Evolutionary conservation across 2,329 filamentous ascomycete species (phyloP), one percentile per base, ranked within the genome.

Genomic region (Fusarium chlamydosporum): DNA sequence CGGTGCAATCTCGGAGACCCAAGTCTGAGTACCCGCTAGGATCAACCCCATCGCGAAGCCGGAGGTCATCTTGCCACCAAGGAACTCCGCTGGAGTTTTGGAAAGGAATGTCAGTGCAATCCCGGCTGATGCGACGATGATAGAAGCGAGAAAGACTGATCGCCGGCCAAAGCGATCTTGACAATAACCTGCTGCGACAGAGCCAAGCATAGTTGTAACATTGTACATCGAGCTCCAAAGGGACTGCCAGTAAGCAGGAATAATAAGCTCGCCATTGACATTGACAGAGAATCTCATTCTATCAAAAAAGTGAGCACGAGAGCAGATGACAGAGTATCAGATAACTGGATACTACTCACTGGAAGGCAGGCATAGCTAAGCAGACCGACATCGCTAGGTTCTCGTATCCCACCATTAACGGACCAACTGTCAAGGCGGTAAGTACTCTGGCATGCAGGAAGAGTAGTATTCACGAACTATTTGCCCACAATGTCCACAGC

Each of bases 211-310:
- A 11, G 40, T 45, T 8, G 42, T 59, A 2, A 59, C 23, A 10
- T 59, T 59, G 18, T 54, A 59, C 20, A 47, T 8, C 3, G 56
- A 45, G 27, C 42, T 59, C 56, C 48, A 59, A 27, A 59, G 56
- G 27, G 56, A 54, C n/a, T 59, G 56, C 56, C 56, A 59, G 18
- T 59, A 59, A 16, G 56, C 56, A 7, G 56, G 56, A 27, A 59
- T 59, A 42, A 59, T 59, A 10, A 59, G 56, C 5, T 29, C 33
- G 5, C 56, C 48, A 26, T 55, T 29, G n/a, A 59, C 50, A 18
- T 47, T 42, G 41, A 16, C 31, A 34, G 56, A 26, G 23, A 59
- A 59, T 13, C 35, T 29, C 56, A 59, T 59, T 11, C 56, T 59
- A 5, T 5, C 5, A 27, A 27, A 8, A 34, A 10, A 34, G 12